phyloP scores from a whole-genome alignment of 1,284 basidiomycete species.

The Pascua sp. region DNA sequence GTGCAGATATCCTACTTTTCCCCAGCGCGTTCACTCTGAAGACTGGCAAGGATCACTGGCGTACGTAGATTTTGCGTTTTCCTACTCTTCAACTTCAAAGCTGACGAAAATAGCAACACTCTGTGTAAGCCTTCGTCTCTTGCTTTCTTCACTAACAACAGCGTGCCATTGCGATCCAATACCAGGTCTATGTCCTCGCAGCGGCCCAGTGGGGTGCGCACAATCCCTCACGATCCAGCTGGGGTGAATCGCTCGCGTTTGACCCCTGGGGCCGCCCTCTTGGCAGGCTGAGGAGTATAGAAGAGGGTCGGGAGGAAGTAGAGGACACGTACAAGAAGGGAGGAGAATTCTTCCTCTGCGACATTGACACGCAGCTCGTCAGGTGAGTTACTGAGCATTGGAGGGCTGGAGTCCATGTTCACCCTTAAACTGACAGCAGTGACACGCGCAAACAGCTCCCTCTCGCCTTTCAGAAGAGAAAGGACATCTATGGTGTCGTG shows the following conservation, averaged over 20 bases:
- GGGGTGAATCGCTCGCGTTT: slow-evolving; percentile 44
- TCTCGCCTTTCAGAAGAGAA: slow-evolving; percentile 36
- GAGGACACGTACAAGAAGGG: slow-evolving; percentile 23
- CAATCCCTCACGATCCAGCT: slow-evolving; percentile 29
- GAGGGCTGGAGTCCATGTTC: neutral
- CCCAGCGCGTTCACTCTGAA: slow-evolving; percentile 55
- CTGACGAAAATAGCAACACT: slow-evolving; percentile 23
- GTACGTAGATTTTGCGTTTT: slow-evolving; percentile 13
- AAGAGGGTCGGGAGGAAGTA: slow-evolving; percentile 23
- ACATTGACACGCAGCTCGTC: slow-evolving; percentile 25
- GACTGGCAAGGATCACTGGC: slow-evolving; percentile 49
- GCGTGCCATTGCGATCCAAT: slow-evolving; percentile 40
- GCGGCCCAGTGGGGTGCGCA: slow-evolving; percentile 43
- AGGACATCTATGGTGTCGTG: slow-evolving; percentile 30
- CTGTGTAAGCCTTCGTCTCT: slow-evolving; percentile 9
- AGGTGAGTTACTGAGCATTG: slow-evolving; percentile 20
- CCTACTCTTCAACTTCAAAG: no score
- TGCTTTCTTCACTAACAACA: neutral
- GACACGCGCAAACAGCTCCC: slow-evolving; percentile 36
- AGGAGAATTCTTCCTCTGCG: slow-evolving; percentile 38
- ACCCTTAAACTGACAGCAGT: slow-evolving; percentile 17
- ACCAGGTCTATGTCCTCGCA: slow-evolving; percentile 44
- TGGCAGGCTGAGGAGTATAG: slow-evolving; percentile 34
- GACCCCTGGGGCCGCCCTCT: slow-evolving; percentile 39
- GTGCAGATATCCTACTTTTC: slow-evolving; percentile 53